Base-by-base conservation (phyloP, 352 stramenopile genomes). In the Elongisporangium undulatum region DNA sequence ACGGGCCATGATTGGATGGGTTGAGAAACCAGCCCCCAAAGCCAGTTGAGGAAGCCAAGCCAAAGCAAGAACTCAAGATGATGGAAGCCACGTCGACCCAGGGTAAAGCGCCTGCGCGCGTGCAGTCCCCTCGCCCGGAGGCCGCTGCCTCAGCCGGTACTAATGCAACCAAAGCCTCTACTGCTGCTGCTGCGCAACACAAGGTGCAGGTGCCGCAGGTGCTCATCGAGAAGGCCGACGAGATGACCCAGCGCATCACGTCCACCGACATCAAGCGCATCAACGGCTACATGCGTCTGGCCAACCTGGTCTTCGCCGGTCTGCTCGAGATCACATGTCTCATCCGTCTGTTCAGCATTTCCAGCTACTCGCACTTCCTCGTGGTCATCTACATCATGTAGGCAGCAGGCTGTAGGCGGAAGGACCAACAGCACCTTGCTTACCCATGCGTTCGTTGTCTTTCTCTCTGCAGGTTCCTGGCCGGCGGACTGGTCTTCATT, bases 321-420 rank as follows among this genome's bases (percentile, higher is more conserved):
- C 66, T 88, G 19, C 73, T 94, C 19, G 79, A 69, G 63, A 62
- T 86, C 68, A 89, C 78, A 64, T 89, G 79, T 69, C 78, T 92
- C 61, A 79, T 94, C 62, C 79, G 79, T 55, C 84, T 94, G 68
- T 94, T 89, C 59, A 65, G 78, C 26, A 74, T 83, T 51, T 69
- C 71, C 38, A 87, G 74, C 67, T 94, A 94, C 75, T 86, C 82
- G 62, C 77, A 89, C 67, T 94, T 94, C 66, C 77, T 94, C 52
- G 85, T 94, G 54, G 72, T 86, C 60, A 82, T 84, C 66, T 94
- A 92, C 77, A 79, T 92, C 67, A 90, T 92, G 82, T 92, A 72
- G 59, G 63, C 20, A 29, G 39, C 23, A 56, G 20, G 60, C 29
- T 5, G 21, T 58, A 0, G 38, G 39, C 55, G 16, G 19, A 10